Percentiles rank a stretch among this genome's conserved stretches.
Evolutionary conservation across 169 alveolate genomes (phyloP).

Genomic region (Perkinsus olseni): DNA sequence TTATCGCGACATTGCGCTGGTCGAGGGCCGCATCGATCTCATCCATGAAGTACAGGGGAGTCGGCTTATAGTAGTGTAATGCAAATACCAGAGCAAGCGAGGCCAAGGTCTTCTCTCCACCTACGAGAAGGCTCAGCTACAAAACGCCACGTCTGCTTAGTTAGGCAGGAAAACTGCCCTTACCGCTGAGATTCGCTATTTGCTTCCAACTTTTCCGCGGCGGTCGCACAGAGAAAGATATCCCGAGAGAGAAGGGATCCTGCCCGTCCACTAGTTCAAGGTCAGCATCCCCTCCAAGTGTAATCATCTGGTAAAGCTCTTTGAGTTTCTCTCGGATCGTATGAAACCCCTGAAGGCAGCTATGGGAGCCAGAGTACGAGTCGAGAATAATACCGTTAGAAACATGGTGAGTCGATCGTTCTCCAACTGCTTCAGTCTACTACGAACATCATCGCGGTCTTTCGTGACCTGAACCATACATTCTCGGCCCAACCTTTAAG

Average conservation of each 20-base stretch:
- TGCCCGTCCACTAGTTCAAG: slow-evolving; percentile 88
- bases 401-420: too few species aligned
- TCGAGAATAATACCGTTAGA: too few species aligned
- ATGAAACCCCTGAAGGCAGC: slow-evolving; percentile 49
- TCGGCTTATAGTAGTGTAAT: slow-evolving; percentile 93
- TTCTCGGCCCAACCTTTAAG: too few species aligned
- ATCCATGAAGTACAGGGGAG: slow-evolving; percentile 97
- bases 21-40: slow-evolving; percentile 99
- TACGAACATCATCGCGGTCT: too few species aligned
- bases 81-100: slow-evolving; percentile 96
- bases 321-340: slow-evolving; percentile 66
- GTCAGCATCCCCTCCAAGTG: slow-evolving; percentile 97
- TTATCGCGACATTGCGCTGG: slow-evolving; percentile 83
- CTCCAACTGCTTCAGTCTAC: too few species aligned
- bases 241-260: slow-evolving; percentile 96
- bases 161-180: not conserved
- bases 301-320: slow-evolving; percentile 77
- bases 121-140: slow-evolving; percentile 14
- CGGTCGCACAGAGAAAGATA: slow-evolving; percentile 93
- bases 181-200: slow-evolving; percentile 84
- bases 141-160: not conserved
- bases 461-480: too few species aligned
- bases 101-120: slow-evolving; percentile 97
- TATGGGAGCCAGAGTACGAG: too few species aligned
- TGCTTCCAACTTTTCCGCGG: slow-evolving; percentile 94